Conservation (phyloP, 306 rosid genomes). For the Vigna trinervia region DNA sequence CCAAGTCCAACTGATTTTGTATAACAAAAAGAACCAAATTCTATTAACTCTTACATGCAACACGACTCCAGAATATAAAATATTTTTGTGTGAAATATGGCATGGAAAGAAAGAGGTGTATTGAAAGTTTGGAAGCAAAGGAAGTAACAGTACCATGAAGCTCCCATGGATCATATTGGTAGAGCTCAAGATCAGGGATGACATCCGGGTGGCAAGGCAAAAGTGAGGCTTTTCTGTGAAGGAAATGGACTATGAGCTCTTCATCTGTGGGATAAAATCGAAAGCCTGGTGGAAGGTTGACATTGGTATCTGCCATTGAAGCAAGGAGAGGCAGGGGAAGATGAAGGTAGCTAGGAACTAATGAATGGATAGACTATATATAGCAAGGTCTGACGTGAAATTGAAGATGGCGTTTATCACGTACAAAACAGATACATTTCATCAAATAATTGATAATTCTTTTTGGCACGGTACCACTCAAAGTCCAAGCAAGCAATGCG, state of each 20-base stretch:
- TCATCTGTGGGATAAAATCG: conserved; percentile 89
- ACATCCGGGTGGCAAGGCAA: conserved; percentile 88
- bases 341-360: not conserved
- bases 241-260: conserved; percentile 89
- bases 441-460: conserved; percentile 28
- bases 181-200: conserved; percentile 88
- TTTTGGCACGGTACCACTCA: conserved; percentile 28
- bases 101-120: not conserved
- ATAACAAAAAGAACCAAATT: not conserved
- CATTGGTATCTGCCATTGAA: conserved; percentile 62
- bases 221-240: conserved; percentile 80
- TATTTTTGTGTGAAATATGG: not conserved
- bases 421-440: conserved; percentile 41
- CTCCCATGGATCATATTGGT: conserved; percentile 82
- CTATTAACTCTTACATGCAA: not conserved
- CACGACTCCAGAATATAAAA: too few species aligned
- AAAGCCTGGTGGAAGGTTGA: conserved; percentile 87
- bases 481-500: conserved; percentile 45
- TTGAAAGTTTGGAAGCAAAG: not conserved
- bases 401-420: conserved; percentile 49
- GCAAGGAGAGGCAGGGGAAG: not conserved
- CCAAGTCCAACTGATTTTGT: not conserved
- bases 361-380: not conserved
- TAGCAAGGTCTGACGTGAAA: conserved; percentile 52
- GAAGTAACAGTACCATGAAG: conserved; percentile 57